Conservation (phyloP, 306 rosid species). For the Purshia tridentata region DNA sequence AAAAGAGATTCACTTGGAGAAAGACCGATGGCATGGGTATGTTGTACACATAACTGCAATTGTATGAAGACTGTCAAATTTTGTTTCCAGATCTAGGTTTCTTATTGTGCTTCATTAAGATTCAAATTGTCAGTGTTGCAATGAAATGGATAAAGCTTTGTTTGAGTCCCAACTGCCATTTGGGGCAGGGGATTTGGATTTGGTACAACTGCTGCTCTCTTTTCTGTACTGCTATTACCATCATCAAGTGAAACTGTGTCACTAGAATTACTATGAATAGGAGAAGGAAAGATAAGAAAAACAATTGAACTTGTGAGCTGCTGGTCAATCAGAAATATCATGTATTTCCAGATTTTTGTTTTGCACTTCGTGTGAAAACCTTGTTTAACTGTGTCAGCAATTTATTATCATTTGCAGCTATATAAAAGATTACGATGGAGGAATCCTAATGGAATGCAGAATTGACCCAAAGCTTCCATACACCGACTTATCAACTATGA, state of each 20-base stretch:
- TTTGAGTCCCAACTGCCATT: not conserved
- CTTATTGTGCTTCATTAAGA: not conserved
- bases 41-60: slow-evolving; percentile 27
- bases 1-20: slow-evolving; percentile 93
- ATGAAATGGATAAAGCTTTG: not conserved
- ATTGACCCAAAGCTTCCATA: slow-evolving; percentile 93
- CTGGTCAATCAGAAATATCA: not conserved
- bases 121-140: not conserved
- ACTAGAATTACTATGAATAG: not conserved
- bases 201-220: not conserved
- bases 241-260: not conserved
- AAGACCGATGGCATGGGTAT: slow-evolving; percentile 98
- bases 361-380: not conserved
- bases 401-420: slow-evolving; percentile 52
- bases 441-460: slow-evolving; percentile 95
- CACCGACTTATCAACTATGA: slow-evolving; percentile 89
- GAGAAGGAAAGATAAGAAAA: not conserved
- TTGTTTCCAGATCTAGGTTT: slow-evolving; percentile 19
- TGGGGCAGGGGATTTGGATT: not conserved
- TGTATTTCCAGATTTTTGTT: not conserved
- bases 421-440: slow-evolving; percentile 98
- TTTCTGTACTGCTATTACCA: not conserved
- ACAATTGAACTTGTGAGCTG: not conserved
- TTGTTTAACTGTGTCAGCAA: slow-evolving; percentile 10
- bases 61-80: slow-evolving; percentile 18